Evolutionary conservation across 2,329 filamentous ascomycete genomes (phyloP).

Genomic region (Stagonosporopsis cucurbitacearum): DNA sequence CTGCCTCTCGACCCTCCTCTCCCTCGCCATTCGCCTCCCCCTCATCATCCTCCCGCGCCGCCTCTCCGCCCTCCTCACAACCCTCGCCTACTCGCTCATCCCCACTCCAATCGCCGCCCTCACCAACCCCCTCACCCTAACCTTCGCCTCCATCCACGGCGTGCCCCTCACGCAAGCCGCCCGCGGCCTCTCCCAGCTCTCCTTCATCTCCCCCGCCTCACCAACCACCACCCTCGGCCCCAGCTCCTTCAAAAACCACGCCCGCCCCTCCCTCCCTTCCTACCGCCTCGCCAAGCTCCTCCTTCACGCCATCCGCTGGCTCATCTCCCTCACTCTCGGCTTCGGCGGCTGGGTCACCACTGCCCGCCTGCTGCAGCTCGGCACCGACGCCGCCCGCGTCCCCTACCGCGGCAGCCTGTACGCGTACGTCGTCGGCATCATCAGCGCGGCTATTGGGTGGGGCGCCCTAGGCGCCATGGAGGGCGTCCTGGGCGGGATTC

Average conservation of each 20-base stretch:
- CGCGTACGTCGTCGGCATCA: conserved; percentile 89
- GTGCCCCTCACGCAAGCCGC: conserved; percentile 80
- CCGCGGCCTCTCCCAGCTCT: conserved; percentile 79
- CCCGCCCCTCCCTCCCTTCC: conserved; percentile 69
- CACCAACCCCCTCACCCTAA: conserved; percentile 90
- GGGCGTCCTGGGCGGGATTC: conserved; percentile 82
- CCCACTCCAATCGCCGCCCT: conserved; percentile 84
- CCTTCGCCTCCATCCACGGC: conserved; percentile 92
- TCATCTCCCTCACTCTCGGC: conserved; percentile 87
- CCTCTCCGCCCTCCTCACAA: conserved; percentile 70
- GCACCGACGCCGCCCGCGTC: conserved; percentile 53
- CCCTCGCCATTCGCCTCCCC: conserved; percentile 81
- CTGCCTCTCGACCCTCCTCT: conserved; percentile 82
- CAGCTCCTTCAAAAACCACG: conserved; percentile 48
- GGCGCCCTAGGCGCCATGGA: conserved; percentile 91
- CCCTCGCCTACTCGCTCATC: conserved; percentile 79
- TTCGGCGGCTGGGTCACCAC: conserved; percentile 98
- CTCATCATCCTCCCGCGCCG: conserved; percentile 82
- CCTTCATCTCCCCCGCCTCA: conserved; percentile 75
- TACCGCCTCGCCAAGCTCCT: conserved; percentile 92
- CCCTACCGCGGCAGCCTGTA: conserved; percentile 78
- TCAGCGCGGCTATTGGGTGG: conserved; percentile 95
- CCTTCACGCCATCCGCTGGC: conserved; percentile 85
- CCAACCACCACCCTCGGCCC: conserved; percentile 71
- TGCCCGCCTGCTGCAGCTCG: conserved; percentile 75